A percentile compares a stretch with the other conserved stretches of the same genome.
phyloP scores from a whole-genome alignment of 2,329 filamentous ascomycete genomes.

The Colletotrichum phormii region DNA sequence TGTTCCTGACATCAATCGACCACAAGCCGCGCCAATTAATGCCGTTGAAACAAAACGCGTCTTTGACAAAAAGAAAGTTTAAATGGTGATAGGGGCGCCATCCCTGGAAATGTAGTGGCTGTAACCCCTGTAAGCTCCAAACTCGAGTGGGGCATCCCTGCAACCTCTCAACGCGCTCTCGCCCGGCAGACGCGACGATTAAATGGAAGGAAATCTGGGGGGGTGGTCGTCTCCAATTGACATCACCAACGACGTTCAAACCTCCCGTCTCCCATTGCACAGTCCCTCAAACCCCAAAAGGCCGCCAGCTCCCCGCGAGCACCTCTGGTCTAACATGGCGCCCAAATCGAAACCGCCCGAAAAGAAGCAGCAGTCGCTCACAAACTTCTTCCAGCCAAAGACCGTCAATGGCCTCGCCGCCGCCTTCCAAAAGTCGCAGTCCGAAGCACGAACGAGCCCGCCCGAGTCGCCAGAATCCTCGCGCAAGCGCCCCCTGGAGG shows the following conservation, averaged over 20 bases:
- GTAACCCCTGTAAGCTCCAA: slow-evolving; percentile 19
- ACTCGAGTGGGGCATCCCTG: slow-evolving; percentile 9
- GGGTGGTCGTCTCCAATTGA: slow-evolving; percentile 19
- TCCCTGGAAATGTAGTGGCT: slow-evolving; percentile 9
- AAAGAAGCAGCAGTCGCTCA: slow-evolving; percentile 85
- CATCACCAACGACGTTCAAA: slow-evolving; percentile 18
- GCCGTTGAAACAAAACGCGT: slow-evolving; percentile 1
- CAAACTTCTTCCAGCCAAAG: slow-evolving; percentile 83
- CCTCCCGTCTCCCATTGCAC: background rate
- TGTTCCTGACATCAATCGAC: background rate
- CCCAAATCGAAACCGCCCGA: slow-evolving; percentile 48
- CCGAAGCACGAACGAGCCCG: slow-evolving; percentile 43
- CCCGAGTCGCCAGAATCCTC: slow-evolving; percentile 44
- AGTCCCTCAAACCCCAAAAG: background rate
- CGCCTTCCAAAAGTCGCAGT: slow-evolving; percentile 47
- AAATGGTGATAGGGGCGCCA: slow-evolving; percentile 9
- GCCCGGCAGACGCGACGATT: slow-evolving; percentile 25
- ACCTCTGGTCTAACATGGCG: slow-evolving; percentile 9
- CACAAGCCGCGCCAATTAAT: background rate
- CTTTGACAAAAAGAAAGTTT: slow-evolving; percentile 34
- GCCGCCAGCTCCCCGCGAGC: background rate
- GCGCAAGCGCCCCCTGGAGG: slow-evolving; percentile 64
- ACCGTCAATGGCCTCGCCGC: slow-evolving; percentile 60
- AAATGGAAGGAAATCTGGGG: slow-evolving; percentile 3
- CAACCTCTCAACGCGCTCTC: slow-evolving; percentile 33